These are phyloP conservation scores for Trichophyton verrucosum DNA, from an alignment of 2,329 filamentous ascomycete species.

Conservation along the genomic window DNA sequence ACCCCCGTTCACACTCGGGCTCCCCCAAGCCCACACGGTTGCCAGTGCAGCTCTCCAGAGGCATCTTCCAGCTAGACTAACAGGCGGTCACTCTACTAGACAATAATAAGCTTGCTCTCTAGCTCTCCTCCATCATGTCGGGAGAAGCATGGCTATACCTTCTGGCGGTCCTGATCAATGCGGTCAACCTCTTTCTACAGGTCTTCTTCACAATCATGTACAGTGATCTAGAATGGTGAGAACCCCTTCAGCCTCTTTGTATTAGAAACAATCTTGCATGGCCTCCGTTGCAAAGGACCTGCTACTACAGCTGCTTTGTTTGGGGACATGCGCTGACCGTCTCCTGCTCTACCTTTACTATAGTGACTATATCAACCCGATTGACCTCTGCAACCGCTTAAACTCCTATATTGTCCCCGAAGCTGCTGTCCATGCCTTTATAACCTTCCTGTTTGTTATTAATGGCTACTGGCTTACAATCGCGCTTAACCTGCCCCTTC, in stretches of 20 bases:
- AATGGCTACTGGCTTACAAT: slow-evolving; percentile 98
- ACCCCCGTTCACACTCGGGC: background rate
- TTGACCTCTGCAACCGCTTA: slow-evolving; percentile 98
- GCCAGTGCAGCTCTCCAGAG: background rate
- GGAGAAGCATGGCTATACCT: slow-evolving; percentile 98
- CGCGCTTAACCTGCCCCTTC: slow-evolving; percentile 77
- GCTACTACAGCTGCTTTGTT: background rate
- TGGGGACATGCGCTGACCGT: background rate
- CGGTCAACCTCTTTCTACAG: slow-evolving; percentile 98
- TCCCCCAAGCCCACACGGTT: background rate
- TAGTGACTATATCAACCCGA: slow-evolving; percentile 99
- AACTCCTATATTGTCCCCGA: slow-evolving; percentile 99
- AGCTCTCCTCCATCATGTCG: slow-evolving; percentile 54
- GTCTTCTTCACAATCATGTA: slow-evolving; percentile 99
- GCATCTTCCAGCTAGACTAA: background rate
- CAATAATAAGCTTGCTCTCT: background rate
- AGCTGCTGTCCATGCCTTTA: slow-evolving; percentile 89
- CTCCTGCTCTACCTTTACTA: background rate
- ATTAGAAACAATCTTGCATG: background rate
- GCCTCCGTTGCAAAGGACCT: background rate
- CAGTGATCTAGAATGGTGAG: slow-evolving; percentile 96
- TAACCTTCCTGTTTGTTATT: slow-evolving; percentile 91
- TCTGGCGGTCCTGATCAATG: slow-evolving; percentile 95
- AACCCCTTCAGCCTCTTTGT: slow-evolving; percentile 15
- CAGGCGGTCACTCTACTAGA: background rate